phyloP scores from a whole-genome alignment of 192 early-diverging fungal species.

The Coemansia sp. region DNA sequence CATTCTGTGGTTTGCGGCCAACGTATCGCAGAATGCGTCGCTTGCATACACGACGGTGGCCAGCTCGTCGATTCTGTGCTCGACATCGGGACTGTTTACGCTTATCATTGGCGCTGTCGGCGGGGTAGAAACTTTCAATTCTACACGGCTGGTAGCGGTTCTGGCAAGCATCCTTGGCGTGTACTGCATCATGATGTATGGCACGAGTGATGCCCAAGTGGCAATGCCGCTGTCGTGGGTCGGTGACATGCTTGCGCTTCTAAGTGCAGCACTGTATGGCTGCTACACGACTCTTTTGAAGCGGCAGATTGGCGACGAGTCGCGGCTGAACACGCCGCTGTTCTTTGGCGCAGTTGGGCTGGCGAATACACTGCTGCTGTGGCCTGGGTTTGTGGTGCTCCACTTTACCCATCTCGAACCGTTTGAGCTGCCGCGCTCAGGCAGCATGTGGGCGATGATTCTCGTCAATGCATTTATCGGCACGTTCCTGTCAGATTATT shows the following conservation, averaged over 20 bases:
- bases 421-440: constrained; percentile 60
- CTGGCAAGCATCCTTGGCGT: constrained; percentile 63
- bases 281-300: constrained; percentile 75
- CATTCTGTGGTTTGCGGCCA: constrained; percentile 79
- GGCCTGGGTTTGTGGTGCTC: constrained; percentile 64
- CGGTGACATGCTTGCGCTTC: constrained; percentile 68
- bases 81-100: constrained; percentile 75
- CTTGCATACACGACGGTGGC: constrained; percentile 73
- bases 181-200: constrained; percentile 55
- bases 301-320: constrained; percentile 64
- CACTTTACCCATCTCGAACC: constrained; percentile 61
- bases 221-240: constrained; percentile 47
- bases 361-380: constrained; percentile 65
- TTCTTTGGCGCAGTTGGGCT: constrained; percentile 82
- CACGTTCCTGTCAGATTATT: constrained; percentile 77
- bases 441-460: constrained; percentile 61
- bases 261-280: constrained; percentile 75
- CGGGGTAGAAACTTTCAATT: constrained; percentile 61
- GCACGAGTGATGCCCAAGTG: constrained; percentile 2
- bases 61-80: constrained; percentile 71
- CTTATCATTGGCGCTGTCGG: constrained; percentile 60
- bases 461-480: constrained; percentile 72
- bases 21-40: constrained; percentile 69
- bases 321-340: constrained; percentile 63
- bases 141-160: constrained; percentile 58